Evolutionary conservation across 1,284 basidiomycete species (phyloP), one percentile per base, ranked within the genome.

Genomic region (Taiwanofungus camphoratus): DNA sequence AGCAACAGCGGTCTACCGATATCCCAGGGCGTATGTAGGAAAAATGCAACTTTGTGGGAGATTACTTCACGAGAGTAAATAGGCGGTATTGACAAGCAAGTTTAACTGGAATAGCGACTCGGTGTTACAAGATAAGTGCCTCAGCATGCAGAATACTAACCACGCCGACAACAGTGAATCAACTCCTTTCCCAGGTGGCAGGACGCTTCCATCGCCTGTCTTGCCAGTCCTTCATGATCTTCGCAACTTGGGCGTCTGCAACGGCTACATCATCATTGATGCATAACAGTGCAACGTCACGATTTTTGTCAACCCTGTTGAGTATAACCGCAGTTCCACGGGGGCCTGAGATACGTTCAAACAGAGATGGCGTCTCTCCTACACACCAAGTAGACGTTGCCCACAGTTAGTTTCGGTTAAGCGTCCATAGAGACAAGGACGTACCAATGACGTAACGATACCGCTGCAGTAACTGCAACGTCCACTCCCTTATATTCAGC

Each of bases 391-490:
- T n/a, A n/a, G n/a, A n/a, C n/a, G n/a, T n/a, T n/a, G n/a, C n/a
- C 11, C 18, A 35, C 4, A 8, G 5, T 22, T 22, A 31, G 20
- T 3, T n/a, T 16, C 11, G 15, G 29, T 13, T 4, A 18, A 31
- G n/a, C 19, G n/a, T 32, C 23, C 22, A 36, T 13, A 22, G 9
- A 11, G 11, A 5, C 18, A 11, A 20, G 9, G 6, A 55, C 56
- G 20, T 26, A 59, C 63, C 63, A 38, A 65, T 51, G 5, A 63
- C 57, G 51, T 62, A 74, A n/a, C 68, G 62, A 51, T 73, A 73
- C 8, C 71, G 56, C 29, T 69, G 67, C 16, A 74, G 53, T 21
- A 73, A 55, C 36, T 62, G 63, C 60, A 72, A 62, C 27, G 58
- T 55, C 58, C 64, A 73, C 23, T 58, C 50, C 13, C 70, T 52